Base-by-base conservation (phyloP, 352 stramenopile genomes). In the Pythium guiyangense region DNA sequence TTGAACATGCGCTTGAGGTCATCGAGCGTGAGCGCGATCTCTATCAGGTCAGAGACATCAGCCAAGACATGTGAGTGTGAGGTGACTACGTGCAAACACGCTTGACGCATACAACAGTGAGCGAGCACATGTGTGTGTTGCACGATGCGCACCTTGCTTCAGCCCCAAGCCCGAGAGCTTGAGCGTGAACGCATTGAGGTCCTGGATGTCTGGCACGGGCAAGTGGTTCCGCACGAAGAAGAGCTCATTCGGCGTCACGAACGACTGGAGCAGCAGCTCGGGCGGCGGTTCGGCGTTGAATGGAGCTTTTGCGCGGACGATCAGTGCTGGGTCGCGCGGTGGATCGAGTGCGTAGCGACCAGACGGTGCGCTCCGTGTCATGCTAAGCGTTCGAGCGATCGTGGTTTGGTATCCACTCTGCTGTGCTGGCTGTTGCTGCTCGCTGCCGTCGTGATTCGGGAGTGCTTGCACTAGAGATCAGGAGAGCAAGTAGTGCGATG, bases 141-240 rank as follows among this genome's bases (percentile, higher is more conserved):
- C 31, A 37, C 31, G 46, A 65, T 26, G 14, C 49, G 64, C 46
- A 53, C 60, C 72, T 39, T 77, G 76, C 2, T 62, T 49, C 9
- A 92, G 40, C 1, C 84, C 84, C 8, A 88, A 47, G 26, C 84
- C 85, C 1, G 71, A 60, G 51, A 96, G 74, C 52, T 86, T 87
- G 40, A 97, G 57, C 4, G 63, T 73, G 62, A 79, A 92, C 6
- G 66, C 67, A 9, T 87, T 69, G 9, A 64, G 49, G 39, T 58
- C 57, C 22, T 92, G 70, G 27, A 94, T 68, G 9, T 96, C 67
- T 0, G 97, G 97, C 4, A 99, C 97, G 2, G 97, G 96, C 59
- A 99, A 84, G 71, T 99, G 97, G 78, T 99, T 97, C 9, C 97
- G 79, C 63, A 98, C 96, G 66, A 99, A 99, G 77, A 98, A 99